These are phyloP conservation scores for Annona squamosa DNA, from an alignment of 164 flowering plant genomes.

Conservation along the genomic window DNA sequence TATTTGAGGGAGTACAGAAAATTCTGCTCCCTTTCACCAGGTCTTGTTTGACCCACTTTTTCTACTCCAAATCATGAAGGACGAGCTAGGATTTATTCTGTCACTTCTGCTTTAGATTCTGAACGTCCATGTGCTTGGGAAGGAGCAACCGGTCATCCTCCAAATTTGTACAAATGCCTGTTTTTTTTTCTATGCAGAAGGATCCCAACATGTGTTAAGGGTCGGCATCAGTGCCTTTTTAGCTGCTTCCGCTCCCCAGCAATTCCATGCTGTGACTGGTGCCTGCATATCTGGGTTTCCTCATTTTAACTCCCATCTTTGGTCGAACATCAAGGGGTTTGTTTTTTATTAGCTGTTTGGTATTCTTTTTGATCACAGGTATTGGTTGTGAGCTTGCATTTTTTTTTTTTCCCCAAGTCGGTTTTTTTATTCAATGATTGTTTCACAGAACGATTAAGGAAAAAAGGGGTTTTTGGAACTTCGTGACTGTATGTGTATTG, in stretches of 20 bases:
- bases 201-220: slow-evolving; percentile 27
- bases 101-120: background rate
- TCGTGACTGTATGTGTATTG: slow-evolving; percentile 34
- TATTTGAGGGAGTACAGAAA: background rate
- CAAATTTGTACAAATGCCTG: slow-evolving; percentile 1
- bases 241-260: slow-evolving; percentile 82
- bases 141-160: background rate
- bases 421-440: slow-evolving; percentile 21
- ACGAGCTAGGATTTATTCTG: background rate
- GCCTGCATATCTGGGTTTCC: slow-evolving; percentile 15
- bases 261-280: slow-evolving; percentile 19
- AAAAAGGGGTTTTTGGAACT: slow-evolving; percentile 27
- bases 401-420: slow-evolving; percentile 24
- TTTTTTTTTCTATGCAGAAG: slow-evolving; percentile 25
- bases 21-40: background rate
- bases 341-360: slow-evolving; percentile 27
- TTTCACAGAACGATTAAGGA: slow-evolving; percentile 19
- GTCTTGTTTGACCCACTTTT: background rate
- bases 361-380: slow-evolving; percentile 56
- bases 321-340: slow-evolving; percentile 23
- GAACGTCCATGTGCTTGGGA: background rate
- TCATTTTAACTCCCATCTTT: slow-evolving; percentile 16
- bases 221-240: slow-evolving; percentile 79
- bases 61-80: background rate
- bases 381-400: slow-evolving; percentile 60